These are phyloP conservation scores for Zizania latifolia DNA, from an alignment of 176 grass and related monocot species.

Conservation along the genomic window DNA sequence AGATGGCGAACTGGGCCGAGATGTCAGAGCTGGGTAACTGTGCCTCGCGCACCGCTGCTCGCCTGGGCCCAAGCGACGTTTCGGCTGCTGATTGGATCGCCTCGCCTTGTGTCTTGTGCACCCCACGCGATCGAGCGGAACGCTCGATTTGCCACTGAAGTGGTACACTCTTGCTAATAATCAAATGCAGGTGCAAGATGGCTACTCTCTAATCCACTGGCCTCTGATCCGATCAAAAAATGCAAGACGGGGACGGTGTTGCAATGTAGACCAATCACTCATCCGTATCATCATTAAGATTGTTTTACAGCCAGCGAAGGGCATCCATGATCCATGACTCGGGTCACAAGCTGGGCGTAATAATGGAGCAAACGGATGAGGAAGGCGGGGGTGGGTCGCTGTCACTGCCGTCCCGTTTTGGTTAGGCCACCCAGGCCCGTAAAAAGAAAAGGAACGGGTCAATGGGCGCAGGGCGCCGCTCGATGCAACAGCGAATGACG, in stretches of 20 bases:
- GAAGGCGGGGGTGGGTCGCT: neutral
- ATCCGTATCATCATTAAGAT: too few species aligned
- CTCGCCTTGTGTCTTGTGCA: neutral
- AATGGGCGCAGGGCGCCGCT: neutral
- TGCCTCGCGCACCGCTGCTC: neutral
- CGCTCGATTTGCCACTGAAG: neutral
- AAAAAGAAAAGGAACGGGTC: slow-evolving; percentile 18
- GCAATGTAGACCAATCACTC: too few species aligned
- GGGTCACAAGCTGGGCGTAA: too few species aligned
- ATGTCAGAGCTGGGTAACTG: slow-evolving; percentile 18
- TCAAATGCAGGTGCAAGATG: neutral
- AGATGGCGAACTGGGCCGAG: neutral
- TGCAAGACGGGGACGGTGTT: too few species aligned
- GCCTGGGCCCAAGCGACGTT: slow-evolving; percentile 17
- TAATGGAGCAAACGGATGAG: neutral
- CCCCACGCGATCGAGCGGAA: neutral
- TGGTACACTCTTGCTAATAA: too few species aligned
- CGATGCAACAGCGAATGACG: neutral
- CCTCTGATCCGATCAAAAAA: too few species aligned
- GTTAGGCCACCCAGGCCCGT: slow-evolving; percentile 8
- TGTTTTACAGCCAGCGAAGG: too few species aligned
- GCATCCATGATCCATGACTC: too few species aligned
- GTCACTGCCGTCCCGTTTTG: slow-evolving; percentile 21
- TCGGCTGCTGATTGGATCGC: slow-evolving; percentile 27
- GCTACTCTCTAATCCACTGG: too few species aligned